phyloP scores from a whole-genome alignment of 495 filamentous ascomycete genomes.

The Choiromyces venosus region DNA sequence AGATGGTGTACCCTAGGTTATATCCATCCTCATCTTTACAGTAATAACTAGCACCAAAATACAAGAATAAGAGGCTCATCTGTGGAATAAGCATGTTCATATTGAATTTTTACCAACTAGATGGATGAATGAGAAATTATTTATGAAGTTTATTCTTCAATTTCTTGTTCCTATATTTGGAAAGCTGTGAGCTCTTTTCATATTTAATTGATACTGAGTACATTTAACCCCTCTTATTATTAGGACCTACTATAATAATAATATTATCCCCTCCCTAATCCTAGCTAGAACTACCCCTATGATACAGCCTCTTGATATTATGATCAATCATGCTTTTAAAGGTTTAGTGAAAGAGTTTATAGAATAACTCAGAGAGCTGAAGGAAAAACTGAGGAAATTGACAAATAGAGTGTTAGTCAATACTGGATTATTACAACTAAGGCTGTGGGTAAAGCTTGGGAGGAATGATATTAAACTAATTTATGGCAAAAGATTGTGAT shows the following conservation, averaged over 20 bases:
- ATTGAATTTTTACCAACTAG: slow-evolving; percentile 10
- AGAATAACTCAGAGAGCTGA: not conserved
- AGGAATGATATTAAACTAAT: no score
- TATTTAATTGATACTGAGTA: slow-evolving; percentile 2
- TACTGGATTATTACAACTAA: slow-evolving; percentile 10
- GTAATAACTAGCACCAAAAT: not conserved
- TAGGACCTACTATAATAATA: not conserved
- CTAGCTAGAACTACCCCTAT: slow-evolving; percentile 3
- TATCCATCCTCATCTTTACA: slow-evolving; percentile 1
- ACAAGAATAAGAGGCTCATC: not conserved
- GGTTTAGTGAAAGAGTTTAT: slow-evolving; percentile 12
- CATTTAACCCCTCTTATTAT: slow-evolving; percentile 4
- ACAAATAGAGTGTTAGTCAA: slow-evolving; percentile 11
- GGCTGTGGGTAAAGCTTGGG: no score
- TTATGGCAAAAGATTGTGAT: no score
- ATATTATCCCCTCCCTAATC: slow-evolving; percentile 7
- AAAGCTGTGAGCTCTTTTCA: not conserved
- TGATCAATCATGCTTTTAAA: slow-evolving; percentile 7
- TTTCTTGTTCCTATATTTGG: slow-evolving; percentile 11
- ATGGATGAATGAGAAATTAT: slow-evolving; percentile 10
- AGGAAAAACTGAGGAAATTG: slow-evolving; percentile 5
- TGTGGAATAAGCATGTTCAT: slow-evolving; percentile 10
- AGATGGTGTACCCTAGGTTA: slow-evolving; percentile 2
- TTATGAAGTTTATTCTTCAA: slow-evolving; percentile 4
- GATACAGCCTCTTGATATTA: slow-evolving; percentile 7